Evolutionary conservation across 2,329 filamentous ascomycete species (phyloP).

Genomic region (Parastagonospora avenae): DNA sequence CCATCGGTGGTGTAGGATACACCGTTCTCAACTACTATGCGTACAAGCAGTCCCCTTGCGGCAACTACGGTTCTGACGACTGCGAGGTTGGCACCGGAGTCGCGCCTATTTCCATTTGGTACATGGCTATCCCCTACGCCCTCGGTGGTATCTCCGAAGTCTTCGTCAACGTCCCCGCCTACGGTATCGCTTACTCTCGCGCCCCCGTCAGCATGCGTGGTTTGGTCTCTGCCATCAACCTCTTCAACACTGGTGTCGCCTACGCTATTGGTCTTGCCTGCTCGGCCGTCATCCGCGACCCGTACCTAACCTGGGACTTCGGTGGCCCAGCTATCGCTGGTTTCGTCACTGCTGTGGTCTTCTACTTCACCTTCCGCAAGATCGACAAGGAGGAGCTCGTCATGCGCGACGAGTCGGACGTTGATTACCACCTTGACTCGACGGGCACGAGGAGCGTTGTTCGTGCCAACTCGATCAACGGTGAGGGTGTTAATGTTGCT

Average conservation of each 20-base stretch:
- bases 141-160: slow-evolving; percentile 2
- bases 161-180: slow-evolving; percentile 6
- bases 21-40: slow-evolving; percentile 1
- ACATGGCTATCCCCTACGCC: slow-evolving; percentile 3
- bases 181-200: slow-evolving; percentile 5
- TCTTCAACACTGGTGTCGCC: slow-evolving; percentile 4
- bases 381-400: slow-evolving; percentile 1
- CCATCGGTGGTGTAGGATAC: slow-evolving; percentile 2
- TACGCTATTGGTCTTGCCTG: slow-evolving; percentile 4
- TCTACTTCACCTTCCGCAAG: slow-evolving; percentile 1
- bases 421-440: not conserved
- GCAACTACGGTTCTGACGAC: not conserved
- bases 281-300: slow-evolving; percentile 2
- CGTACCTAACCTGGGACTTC: slow-evolving; percentile 1
- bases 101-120: slow-evolving; percentile 3
- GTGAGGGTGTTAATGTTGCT: not conserved
- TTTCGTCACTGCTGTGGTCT: not conserved
- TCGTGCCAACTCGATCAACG: not conserved
- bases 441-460: not conserved
- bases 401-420: not conserved
- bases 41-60: slow-evolving; percentile 1
- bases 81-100: slow-evolving; percentile 1
- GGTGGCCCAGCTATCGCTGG: slow-evolving; percentile 1
- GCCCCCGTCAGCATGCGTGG: slow-evolving; percentile 3
- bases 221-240: slow-evolving; percentile 4